Base-by-base conservation (phyloP, 768 basidiomycete genomes). In the Gymnopilus dilepis region DNA sequence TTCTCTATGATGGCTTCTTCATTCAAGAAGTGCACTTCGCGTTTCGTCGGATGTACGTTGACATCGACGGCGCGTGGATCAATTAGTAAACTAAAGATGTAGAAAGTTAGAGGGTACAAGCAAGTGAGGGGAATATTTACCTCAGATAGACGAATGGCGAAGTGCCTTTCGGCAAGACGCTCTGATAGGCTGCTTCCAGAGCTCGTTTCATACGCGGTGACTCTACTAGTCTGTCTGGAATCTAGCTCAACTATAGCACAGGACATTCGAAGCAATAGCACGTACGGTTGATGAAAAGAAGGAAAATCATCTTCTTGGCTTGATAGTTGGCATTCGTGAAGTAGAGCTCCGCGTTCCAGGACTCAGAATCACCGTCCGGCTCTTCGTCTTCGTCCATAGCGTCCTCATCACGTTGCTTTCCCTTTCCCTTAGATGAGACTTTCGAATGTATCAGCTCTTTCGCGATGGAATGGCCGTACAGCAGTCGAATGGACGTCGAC, bases 31-130 rank as follows among this genome's bases (percentile, higher is more conserved):
- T 95, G 93, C 1, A 98, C 95, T 72, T 98, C 96, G 45, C 92
- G 90, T 73, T 99, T 99, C 2, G 97, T 99, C 0, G 97, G 97
- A 71, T 98, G 96, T 7, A 99, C 95, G 68, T 99, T 99, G 56
- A 98, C 96, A 67, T 99, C 97, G 17, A 99, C 90, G 24, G 91
- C 87, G 30, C 86, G 83, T 0, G 95, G 94, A 62, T 95, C 89
- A 66, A 98, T 89, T 41, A 88, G 80, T 42, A 99, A 74, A 66
- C 95, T 96, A 12, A 24, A 51, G 58, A 45, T 26, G 41, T 31
- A 58, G 13, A 52, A 62, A 28, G 3, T 12, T 30, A 38, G 17
- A 31, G 12, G 45, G 13, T 21, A 34, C 4, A 33, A 43, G 13
- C 8, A 6, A 7, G 13, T n/a, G 22, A 9, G 61, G 12, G 5